Conservation (phyloP, 768 basidiomycete species). For the Hebeloma cylindrosporum region DNA sequence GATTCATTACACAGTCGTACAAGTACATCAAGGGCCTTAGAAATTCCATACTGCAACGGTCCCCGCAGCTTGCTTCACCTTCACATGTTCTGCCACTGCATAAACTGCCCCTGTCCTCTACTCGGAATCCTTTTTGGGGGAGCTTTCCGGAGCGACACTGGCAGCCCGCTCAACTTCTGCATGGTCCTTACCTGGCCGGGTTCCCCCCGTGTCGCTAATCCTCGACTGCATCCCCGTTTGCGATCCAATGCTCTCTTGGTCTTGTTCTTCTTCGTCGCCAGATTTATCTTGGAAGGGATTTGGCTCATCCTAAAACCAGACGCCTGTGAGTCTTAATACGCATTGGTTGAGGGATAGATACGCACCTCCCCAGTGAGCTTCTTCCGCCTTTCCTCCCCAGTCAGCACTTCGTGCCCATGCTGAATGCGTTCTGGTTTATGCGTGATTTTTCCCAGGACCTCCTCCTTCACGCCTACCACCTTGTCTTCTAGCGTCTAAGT, state of each 20-base stretch:
- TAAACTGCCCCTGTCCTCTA: no score
- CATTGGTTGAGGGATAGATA: neutral
- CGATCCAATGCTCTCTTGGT: conserved; percentile 1
- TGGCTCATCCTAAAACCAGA: conserved; percentile 21
- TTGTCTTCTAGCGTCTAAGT: conserved; percentile 28
- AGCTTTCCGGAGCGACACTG: no score
- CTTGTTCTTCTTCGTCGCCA: conserved; percentile 11
- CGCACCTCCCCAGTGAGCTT: conserved; percentile 26
- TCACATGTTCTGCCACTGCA: no score
- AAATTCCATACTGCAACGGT: no score
- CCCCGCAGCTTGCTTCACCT: no score
- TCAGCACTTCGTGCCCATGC: conserved; percentile 25
- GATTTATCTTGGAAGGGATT: conserved; percentile 25
- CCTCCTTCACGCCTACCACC: conserved; percentile 25
- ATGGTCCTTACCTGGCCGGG: no score
- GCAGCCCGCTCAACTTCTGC: no score
- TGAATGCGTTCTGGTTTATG: conserved; percentile 25
- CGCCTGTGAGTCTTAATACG: neutral
- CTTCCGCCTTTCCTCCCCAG: conserved; percentile 27
- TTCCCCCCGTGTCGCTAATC: no score
- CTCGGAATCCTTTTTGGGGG: no score
- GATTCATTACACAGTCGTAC: no score
- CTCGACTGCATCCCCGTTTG: no score
- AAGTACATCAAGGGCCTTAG: no score
- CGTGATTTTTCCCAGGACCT: conserved; percentile 28